Base-by-base conservation (phyloP, 768 basidiomycete species). In the Pleurotus tuber-regium region DNA sequence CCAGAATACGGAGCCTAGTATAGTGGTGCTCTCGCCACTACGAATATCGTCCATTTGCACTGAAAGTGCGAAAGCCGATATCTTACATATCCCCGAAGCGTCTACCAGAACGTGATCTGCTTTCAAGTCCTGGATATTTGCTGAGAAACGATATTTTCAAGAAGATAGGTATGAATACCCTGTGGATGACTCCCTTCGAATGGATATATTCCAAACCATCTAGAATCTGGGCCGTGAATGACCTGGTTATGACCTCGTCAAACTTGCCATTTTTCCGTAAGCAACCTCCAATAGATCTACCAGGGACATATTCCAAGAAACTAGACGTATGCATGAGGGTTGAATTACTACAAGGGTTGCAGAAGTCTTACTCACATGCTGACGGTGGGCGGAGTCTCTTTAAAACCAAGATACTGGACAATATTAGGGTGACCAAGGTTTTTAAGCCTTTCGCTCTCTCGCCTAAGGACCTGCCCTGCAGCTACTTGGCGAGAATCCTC, bases 1-100 rank as follows among this genome's bases (percentile, higher is more conserved):
- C 96, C 97, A 99, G 66, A 97, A 98, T 29, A 98, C 89, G 16
- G 95, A 95, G 21, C 97, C 97, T 66, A 93, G 90, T 92, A 99
- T 94, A 18, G 91, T 89, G 1, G 94, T 96, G 56, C 82, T 85
- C 43, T 88, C 89, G 14, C 82, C 89, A 60, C 82, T 81, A 47
- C 84, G 84, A 44, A 89, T 80, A 54, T 97, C 92, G 56, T 89
- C 92, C 55, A 85, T 93, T 54, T 90, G 82, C 70, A 97, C 98
- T 14, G 93, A 96, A 52, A 98, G 98, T 35, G 97, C 97, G 62
- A 98, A 98, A 69, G 98, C 95, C 2, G 93, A 95, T 46, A 99
- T 98, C 71, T 98, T 98, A 78, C 95, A 97, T 19, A 88, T 73
- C 1, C 97, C 97, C 11, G 83, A 78, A 62, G 83, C 86, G 64